These are phyloP conservation scores for Verruconis gallopava DNA, from an alignment of 2,329 filamentous ascomycete genomes.

Conservation along the genomic window DNA sequence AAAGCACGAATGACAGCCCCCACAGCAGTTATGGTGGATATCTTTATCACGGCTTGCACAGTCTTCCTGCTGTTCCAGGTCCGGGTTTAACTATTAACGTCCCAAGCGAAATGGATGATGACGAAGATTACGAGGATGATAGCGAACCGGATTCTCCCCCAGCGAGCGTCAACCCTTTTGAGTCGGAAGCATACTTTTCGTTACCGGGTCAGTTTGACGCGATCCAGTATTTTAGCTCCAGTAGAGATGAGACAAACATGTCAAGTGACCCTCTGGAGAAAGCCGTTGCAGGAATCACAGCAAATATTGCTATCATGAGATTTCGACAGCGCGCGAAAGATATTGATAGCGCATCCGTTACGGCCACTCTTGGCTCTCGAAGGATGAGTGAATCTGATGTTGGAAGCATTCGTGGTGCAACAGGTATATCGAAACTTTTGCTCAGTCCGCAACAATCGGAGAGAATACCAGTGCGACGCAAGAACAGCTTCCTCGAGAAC, in stretches of 20 bases:
- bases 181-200: background rate
- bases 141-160: background rate
- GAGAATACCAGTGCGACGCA: constrained; percentile 28
- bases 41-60: constrained; percentile 21
- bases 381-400: constrained; percentile 50
- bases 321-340: constrained; percentile 37
- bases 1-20: constrained; percentile 28
- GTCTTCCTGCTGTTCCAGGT: constrained; percentile 34
- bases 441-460: constrained; percentile 32
- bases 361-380: constrained; percentile 59
- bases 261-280: background rate
- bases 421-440: constrained; percentile 46
- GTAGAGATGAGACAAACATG: background rate
- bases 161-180: background rate
- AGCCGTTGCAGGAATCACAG: constrained; percentile 21
- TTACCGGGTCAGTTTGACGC: background rate
- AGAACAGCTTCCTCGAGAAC: constrained; percentile 41
- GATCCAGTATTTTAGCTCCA: background rate
- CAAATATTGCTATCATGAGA: constrained; percentile 42
- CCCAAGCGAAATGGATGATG: constrained; percentile 22
- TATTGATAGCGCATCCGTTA: constrained; percentile 40
- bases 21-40: constrained; percentile 14
- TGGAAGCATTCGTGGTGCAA: constrained; percentile 47
- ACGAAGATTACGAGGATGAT: constrained; percentile 13
- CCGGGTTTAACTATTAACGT: constrained; percentile 34